Evolutionary conservation across 78 protist species (phyloP), one percentile per base, ranked within the genome.

Genomic region (Diacronema lutheri): DNA sequence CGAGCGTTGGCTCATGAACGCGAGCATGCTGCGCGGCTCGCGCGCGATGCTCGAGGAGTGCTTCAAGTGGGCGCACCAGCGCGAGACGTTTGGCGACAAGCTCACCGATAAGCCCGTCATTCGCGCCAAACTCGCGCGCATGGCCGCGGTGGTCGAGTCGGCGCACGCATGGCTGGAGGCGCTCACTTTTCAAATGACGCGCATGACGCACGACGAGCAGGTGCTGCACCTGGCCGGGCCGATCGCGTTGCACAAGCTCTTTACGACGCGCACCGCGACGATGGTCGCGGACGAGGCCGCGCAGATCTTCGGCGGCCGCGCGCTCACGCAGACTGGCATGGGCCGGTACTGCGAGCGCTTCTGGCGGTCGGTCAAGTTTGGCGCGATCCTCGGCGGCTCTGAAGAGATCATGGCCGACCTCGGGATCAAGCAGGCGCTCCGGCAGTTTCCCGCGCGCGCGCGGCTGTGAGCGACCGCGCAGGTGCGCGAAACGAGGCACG

Each of bases 261-360:
- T 26, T 6, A 7, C 4, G 11, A 44, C 78, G 31, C 78, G 78
- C 78, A n/a, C 35, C 33, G 78, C 78, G 31, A 19, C 21, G 33
- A 1, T 44, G 10, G 55, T 72, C 29, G 78, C 78, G 33, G 55
- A 44, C 55, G 35, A 72, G 33, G 44, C 78, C 55, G 9, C 10
- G 31, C 78, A 72, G 55, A 72, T 72, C 55, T 72, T 72, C 55
- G 78, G 78, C 33, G 78, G 78, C 44, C 44, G 78, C 26, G 4
- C 38, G 26, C 55, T 72, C 55, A 41, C 55, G 21, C 44, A n/a
- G 55, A 41, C 61, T 19, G 78, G 78, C 23, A 38, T 38, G 44
- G 78, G 78, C 23, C 61, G 61, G 44, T 19, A 26, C 6, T 1
- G 4, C 31, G 78, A 72, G 55, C 38, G 29, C 61, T 72, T 72